Evolutionary conservation across 441 rosid species (phyloP).

Genomic region (Eruca vesicaria): DNA sequence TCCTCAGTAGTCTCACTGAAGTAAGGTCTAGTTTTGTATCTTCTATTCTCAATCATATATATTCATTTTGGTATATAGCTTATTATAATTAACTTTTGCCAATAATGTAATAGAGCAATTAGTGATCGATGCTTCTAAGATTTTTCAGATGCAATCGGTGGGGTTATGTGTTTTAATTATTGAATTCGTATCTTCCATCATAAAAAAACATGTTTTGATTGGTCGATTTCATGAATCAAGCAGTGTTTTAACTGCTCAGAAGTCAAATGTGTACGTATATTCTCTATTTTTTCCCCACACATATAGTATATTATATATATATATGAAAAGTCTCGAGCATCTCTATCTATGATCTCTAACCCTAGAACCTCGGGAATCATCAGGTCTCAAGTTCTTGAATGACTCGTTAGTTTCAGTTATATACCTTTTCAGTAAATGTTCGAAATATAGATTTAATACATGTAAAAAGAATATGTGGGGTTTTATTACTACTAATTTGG

Average conservation of each 20-base stretch:
- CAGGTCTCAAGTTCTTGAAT: not conserved
- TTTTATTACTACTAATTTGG: not conserved
- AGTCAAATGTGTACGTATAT: not conserved
- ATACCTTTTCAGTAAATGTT: not conserved
- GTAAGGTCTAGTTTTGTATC: conserved; percentile 27
- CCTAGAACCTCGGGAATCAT: not conserved
- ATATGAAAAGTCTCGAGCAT: conserved; percentile 3
- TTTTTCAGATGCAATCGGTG: conserved; percentile 28
- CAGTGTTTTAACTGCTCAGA: conserved; percentile 2
- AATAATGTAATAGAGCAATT: conserved; percentile 4
- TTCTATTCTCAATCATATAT: conserved; percentile 12
- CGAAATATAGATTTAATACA: not conserved
- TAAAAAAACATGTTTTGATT: conserved; percentile 11
- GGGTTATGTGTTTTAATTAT: conserved; percentile 8
- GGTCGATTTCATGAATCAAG: conserved; percentile 18
- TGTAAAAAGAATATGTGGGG: not conserved
- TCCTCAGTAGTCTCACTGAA: conserved; percentile 27
- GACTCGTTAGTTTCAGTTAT: not conserved
- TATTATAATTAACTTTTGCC: not conserved
- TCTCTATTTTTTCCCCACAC: not conserved
- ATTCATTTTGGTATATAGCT: not conserved
- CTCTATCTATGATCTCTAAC: conserved; percentile 1
- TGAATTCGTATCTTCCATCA: not conserved
- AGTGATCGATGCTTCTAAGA: conserved; percentile 1
- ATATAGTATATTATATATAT: not conserved